phyloP scores from a whole-genome alignment of 2,329 filamentous ascomycete species.

The Colletotrichum plurivorum region DNA sequence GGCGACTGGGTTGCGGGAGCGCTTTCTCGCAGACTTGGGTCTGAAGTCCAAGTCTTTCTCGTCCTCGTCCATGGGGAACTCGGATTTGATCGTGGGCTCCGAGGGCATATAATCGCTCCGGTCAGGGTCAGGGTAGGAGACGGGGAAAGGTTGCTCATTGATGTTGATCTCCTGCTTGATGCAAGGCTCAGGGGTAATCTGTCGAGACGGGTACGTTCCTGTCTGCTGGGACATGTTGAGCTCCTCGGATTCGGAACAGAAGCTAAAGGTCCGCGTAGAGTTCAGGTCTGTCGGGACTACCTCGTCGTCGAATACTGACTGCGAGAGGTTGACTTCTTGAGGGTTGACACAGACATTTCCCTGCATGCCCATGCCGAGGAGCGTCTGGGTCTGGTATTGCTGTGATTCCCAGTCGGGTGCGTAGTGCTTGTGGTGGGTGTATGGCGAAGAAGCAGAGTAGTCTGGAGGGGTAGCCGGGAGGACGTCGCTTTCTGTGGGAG shows the following conservation, averaged over 20 bases:
- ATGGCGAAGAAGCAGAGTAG: conserved; percentile 49
- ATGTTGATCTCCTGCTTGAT: conserved; percentile 30
- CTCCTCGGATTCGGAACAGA: conserved; percentile 28
- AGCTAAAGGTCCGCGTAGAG: conserved; percentile 16
- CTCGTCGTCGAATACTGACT: conserved; percentile 32
- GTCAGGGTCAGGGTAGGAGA: conserved; percentile 32
- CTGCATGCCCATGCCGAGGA: conserved; percentile 25
- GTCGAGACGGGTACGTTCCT: conserved; percentile 14
- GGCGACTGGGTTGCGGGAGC: conserved; percentile 23
- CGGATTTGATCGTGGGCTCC: conserved; percentile 34
- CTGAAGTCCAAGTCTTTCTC: conserved; percentile 35
- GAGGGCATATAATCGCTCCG: conserved; percentile 40
- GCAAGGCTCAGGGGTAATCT: conserved; percentile 25
- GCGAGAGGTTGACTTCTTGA: conserved; percentile 37
- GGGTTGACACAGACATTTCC: conserved; percentile 35
- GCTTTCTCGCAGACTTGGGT: conserved; percentile 34
- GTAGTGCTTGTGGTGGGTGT: conserved; percentile 40
- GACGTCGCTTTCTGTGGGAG: conserved; percentile 56
- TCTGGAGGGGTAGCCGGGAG: conserved; percentile 57
- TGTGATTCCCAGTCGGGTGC: conserved; percentile 15
- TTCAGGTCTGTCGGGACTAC: conserved; percentile 8
- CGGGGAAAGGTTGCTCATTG: background rate
- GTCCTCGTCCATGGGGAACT: conserved; percentile 13
- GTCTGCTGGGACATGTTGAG: conserved; percentile 15
- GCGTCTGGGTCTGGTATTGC: conserved; percentile 16